A percentile compares a stretch with the other conserved stretches of the same genome.
Evolutionary conservation across 2,329 filamentous ascomycete species (phyloP).

Genomic region (Microcyclospora tardicrescens): DNA sequence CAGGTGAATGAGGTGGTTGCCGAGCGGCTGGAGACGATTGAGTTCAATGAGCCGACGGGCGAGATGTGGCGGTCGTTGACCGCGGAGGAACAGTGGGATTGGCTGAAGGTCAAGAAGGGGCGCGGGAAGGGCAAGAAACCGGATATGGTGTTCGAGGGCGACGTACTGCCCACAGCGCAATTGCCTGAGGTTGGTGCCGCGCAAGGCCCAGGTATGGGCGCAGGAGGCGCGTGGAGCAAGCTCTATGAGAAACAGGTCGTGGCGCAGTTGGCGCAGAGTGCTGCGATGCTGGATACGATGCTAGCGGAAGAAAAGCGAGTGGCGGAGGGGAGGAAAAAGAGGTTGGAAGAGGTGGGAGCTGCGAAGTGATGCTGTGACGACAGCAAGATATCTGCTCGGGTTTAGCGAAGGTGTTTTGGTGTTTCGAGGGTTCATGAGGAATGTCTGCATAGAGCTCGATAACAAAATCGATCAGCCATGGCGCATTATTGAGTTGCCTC

Average conservation of each 20-base stretch:
- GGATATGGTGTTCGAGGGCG: constrained; percentile 42
- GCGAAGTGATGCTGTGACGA: background rate
- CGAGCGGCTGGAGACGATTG: constrained; percentile 82
- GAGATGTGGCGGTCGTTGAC: constrained; percentile 82
- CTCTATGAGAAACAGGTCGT: constrained; percentile 21
- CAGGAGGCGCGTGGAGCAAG: constrained; percentile 42
- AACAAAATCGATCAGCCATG: too few relatives aligned
- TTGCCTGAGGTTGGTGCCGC: constrained; percentile 54
- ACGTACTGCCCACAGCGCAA: constrained; percentile 52
- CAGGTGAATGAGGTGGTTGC: constrained; percentile 53
- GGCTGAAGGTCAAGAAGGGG: constrained; percentile 43
- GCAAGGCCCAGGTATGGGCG: constrained; percentile 51
- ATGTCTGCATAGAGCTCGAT: background rate
- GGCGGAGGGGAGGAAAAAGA: constrained; percentile 17
- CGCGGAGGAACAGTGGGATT: constrained; percentile 47
- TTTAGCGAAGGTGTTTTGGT: background rate
- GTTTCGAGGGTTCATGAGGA: constrained; percentile 1
- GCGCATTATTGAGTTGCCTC: too few relatives aligned
- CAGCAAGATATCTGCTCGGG: background rate
- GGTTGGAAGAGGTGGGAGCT: constrained; percentile 16
- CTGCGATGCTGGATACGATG: constrained; percentile 41
- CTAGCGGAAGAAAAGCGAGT: constrained; percentile 18
- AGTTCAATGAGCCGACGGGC: constrained; percentile 95
- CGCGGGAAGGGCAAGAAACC: constrained; percentile 39
- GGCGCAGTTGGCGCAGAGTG: constrained; percentile 42